Base-by-base conservation (phyloP, 169 alveolate genomes). In the Plasmodium adleri region DNA sequence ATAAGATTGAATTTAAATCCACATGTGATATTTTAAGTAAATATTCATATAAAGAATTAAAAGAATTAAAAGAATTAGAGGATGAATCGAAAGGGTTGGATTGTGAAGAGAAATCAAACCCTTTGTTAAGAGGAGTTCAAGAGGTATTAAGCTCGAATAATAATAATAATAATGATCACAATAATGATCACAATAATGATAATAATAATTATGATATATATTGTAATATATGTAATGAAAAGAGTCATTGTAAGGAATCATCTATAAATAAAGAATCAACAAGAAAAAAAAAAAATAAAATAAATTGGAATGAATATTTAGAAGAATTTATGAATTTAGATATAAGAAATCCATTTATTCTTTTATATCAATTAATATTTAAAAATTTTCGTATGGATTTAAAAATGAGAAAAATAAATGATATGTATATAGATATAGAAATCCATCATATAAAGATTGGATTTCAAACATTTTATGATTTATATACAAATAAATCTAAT, bases 351-450 rank as follows among this genome's bases (percentile, higher is more conserved):
- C 86, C 91, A 9, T 83, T 83, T 28, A 47, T 83, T 2, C 43
- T 83, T 7, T 62, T 83, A 17, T 83, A 83, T 39, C 91, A 83
- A 32, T 45, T 83, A 43, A 70, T 71, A 58, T 83, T 83, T 58
- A 67, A 71, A 58, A 83, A 58, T 20, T 83, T 83, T 49, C 60
- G 91, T 12, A 58, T 70, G 12, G 45, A 83, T 58, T 32, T 59
- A 54, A 24, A 71, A 10, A 13, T 54, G 32, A 83, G 4, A 58
- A 32, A 67, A 26, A 22, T 58, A 28, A 28, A 70, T 7, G 85
- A 83, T 32, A 39, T 83, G 17, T 83, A 26, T 62, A 22, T 83
- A 62, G 86, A 83, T 47, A 49, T 83, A 6, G 73, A 83, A 70
- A 56, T 50, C 7, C 83, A 83, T 58, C 85, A 83, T 72, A 4